Evolutionary conservation across 192 early-diverging fungal species (phyloP).

Genomic region (Coemansia sp.): DNA sequence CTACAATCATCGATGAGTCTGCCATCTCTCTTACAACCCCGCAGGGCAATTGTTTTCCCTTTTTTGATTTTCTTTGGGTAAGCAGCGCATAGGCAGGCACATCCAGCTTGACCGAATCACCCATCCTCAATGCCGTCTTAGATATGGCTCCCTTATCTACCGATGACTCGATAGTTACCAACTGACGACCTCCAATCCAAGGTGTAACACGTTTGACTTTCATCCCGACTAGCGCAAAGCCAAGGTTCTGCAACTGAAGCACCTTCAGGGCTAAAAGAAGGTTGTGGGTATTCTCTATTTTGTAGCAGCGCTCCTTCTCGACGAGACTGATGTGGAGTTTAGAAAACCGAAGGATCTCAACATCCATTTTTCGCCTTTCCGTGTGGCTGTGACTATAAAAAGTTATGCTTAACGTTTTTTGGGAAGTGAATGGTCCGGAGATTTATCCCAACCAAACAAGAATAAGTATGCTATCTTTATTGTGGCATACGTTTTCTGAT

Average conservation of each 20-base stretch:
- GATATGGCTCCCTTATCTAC: conserved; percentile 58
- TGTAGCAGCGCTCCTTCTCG: conserved; percentile 56
- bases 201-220: conserved; percentile 51
- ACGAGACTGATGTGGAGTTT: conserved; percentile 53
- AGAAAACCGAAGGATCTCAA: neutral
- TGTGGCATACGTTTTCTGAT: no score
- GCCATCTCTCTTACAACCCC: conserved; percentile 62
- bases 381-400: neutral
- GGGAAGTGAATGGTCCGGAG: no score
- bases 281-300: conserved; percentile 21
- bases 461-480: no score
- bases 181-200: conserved; percentile 65
- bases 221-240: conserved; percentile 44
- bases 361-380: neutral
- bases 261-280: conserved; percentile 49
- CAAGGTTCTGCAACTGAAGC: conserved; percentile 63
- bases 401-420: no score
- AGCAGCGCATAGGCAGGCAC: conserved; percentile 30
- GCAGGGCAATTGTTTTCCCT: neutral
- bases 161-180: conserved; percentile 62
- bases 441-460: no score
- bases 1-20: conserved; percentile 62
- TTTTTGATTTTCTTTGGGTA: neutral
- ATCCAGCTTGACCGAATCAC: conserved; percentile 63
- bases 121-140: conserved; percentile 59